A percentile compares a stretch with the other conserved stretches of the same genome.
Conservation (phyloP, 805 yeast genomes). For the Candida maltosa region DNA sequence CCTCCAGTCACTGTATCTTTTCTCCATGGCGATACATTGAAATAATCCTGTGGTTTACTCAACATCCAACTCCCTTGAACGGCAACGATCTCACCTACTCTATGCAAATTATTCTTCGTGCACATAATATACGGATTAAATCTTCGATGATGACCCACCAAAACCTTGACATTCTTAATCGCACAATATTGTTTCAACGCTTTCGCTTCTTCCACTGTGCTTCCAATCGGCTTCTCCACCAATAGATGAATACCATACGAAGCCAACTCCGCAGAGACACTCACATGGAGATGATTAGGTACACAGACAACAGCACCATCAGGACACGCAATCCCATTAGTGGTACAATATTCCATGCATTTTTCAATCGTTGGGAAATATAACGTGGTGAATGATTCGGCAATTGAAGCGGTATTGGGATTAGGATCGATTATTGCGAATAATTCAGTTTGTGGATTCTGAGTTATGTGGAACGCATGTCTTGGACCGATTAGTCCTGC, state of each 20-base stretch:
- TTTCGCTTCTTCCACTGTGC: slow-evolving; percentile 31
- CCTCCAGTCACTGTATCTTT: slow-evolving; percentile 33
- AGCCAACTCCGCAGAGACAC: slow-evolving; percentile 31
- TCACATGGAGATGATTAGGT: slow-evolving; percentile 40
- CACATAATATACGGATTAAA: slow-evolving; percentile 40
- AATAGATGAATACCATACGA: slow-evolving; percentile 32
- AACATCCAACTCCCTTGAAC: slow-evolving; percentile 42
- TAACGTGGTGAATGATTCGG: slow-evolving; percentile 20
- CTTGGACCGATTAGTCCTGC: slow-evolving; percentile 42
- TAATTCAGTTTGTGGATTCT: slow-evolving; percentile 21
- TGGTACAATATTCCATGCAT: slow-evolving; percentile 22
- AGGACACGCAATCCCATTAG: slow-evolving; percentile 19
- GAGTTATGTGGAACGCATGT: slow-evolving; percentile 32
- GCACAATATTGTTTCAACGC: slow-evolving; percentile 26
- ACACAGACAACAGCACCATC: slow-evolving; percentile 41
- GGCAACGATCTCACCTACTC: slow-evolving; percentile 31
- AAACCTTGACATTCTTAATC: slow-evolving; percentile 22
- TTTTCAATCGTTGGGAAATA: slow-evolving; percentile 23
- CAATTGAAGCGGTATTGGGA: slow-evolving; percentile 27
- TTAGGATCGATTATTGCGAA: slow-evolving; percentile 36
- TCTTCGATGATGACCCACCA: slow-evolving; percentile 42
- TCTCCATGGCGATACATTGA: slow-evolving; percentile 37
- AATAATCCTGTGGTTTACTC: slow-evolving; percentile 32
- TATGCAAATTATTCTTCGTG: slow-evolving; percentile 29
- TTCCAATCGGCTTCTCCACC: slow-evolving; percentile 39